Evolutionary conservation across 768 basidiomycete species (phyloP).

Genomic region (Lactarius indigo): DNA sequence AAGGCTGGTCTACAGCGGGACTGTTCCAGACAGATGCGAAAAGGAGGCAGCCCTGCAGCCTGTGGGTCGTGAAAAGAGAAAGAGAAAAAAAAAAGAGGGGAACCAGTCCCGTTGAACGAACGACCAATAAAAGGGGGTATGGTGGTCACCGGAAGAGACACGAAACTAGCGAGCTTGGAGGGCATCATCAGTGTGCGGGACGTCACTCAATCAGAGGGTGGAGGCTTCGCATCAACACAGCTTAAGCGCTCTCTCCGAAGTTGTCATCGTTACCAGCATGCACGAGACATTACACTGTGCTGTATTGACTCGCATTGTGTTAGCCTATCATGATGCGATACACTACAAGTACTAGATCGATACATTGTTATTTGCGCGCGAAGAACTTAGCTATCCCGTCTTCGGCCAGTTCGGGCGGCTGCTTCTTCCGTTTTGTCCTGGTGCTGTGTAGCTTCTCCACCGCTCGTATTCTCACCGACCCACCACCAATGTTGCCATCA

Average conservation of each 20-base stretch:
- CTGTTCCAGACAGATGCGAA: slow-evolving; percentile 32
- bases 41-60: slow-evolving; percentile 35
- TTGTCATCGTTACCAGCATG: slow-evolving; percentile 8
- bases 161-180: neutral
- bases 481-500: slow-evolving; percentile 24
- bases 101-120: slow-evolving; percentile 22
- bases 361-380: slow-evolving; percentile 25
- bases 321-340: neutral
- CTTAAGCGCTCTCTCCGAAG: neutral
- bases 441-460: slow-evolving; percentile 24
- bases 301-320: neutral
- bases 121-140: slow-evolving; percentile 4
- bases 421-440: slow-evolving; percentile 32
- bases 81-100: slow-evolving; percentile 21
- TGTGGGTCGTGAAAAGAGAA: slow-evolving; percentile 30
- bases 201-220: slow-evolving; percentile 1
- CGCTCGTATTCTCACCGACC: slow-evolving; percentile 17
- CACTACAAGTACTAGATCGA: too few species aligned
- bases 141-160: slow-evolving; percentile 8
- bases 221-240: neutral
- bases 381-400: slow-evolving; percentile 51
- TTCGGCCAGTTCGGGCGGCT: slow-evolving; percentile 17
- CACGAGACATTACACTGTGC: neutral
- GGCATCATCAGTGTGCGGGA: neutral
- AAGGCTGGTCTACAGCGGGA: slow-evolving; percentile 22